Conservation (phyloP, 352 stramenopile species). For the Phytophthora brassicae region DNA sequence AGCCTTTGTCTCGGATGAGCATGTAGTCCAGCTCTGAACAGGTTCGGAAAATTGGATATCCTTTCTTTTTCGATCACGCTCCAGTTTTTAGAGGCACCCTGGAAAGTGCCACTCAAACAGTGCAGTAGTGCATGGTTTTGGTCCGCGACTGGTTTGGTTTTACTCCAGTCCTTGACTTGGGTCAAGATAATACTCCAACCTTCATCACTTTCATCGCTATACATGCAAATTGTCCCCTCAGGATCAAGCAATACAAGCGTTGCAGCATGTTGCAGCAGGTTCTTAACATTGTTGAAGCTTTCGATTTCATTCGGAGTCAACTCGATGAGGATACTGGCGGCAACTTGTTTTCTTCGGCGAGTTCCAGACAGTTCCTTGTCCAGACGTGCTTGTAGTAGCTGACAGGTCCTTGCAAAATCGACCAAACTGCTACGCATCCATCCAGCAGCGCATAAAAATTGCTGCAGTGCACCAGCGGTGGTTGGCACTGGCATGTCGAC, state of each 20-base stretch:
- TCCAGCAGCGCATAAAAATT: conserved; percentile 3
- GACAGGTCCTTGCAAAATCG: not conserved
- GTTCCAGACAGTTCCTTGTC: not conserved
- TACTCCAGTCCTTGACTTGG: not conserved
- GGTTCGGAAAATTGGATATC: not conserved
- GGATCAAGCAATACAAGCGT: not conserved
- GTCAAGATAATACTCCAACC: conserved; percentile 3
- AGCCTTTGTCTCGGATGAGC: conserved; percentile 3
- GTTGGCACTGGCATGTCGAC: not conserved
- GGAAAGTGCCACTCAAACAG: conserved; percentile 8
- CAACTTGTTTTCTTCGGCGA: not conserved
- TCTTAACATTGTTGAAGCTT: not conserved
- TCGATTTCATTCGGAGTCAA: not conserved
- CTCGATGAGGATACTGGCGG: not conserved
- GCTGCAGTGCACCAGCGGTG: conserved; percentile 4
- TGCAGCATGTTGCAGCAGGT: not conserved
- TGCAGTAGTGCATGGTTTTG: not conserved
- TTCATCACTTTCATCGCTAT: not conserved
- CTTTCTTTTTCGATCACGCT: conserved; percentile 8
- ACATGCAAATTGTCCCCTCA: not conserved
- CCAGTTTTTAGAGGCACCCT: conserved; percentile 1
- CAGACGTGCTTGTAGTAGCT: not conserved
- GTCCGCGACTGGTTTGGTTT: not conserved
- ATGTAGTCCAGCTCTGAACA: conserved; percentile 3
- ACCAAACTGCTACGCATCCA: conserved; percentile 1